phyloP scores from a whole-genome alignment of 805 yeast species.

The Metschnikowia cerradonensis region DNA sequence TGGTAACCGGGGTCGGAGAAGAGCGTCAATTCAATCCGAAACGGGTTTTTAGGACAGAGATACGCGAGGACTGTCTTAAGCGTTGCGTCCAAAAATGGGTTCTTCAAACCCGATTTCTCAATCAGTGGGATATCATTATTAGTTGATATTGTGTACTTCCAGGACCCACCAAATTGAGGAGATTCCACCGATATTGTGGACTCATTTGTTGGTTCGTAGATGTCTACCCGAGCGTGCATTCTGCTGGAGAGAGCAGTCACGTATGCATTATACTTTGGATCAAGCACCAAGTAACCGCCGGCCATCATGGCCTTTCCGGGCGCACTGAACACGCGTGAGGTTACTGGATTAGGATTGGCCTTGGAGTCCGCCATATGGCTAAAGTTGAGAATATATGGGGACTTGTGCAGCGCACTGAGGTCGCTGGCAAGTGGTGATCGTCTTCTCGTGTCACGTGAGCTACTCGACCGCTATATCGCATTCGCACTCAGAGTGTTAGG shows the following conservation, averaged over 20 bases:
- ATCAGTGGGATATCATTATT: neutral
- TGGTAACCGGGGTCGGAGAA: constrained; percentile 89
- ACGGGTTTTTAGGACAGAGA: constrained; percentile 28
- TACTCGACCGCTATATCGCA: neutral
- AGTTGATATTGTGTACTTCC: constrained; percentile 49
- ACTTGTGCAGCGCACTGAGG: neutral
- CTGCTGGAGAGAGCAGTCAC: constrained; percentile 86
- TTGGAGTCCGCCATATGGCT: neutral
- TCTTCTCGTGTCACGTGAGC: constrained; percentile 2
- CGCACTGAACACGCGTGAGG: constrained; percentile 64
- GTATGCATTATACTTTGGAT: constrained; percentile 67
- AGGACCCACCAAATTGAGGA: constrained; percentile 74
- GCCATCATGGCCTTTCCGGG: constrained; percentile 94
- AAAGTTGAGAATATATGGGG: neutral
- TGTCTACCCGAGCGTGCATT: constrained; percentile 68
- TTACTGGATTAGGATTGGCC: neutral
- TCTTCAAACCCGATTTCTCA: constrained; percentile 36
- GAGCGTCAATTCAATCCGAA: constrained; percentile 48
- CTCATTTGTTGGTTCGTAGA: constrained; percentile 10
- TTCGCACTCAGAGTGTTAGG: neutral
- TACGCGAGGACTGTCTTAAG: constrained; percentile 55
- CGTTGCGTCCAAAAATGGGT: constrained; percentile 75
- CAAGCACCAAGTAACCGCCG: constrained; percentile 91
- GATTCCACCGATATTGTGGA: constrained; percentile 48
- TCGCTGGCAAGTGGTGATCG: neutral